Conservation (phyloP, 495 filamentous ascomycete genomes). For the Penicillium malachiteum region DNA sequence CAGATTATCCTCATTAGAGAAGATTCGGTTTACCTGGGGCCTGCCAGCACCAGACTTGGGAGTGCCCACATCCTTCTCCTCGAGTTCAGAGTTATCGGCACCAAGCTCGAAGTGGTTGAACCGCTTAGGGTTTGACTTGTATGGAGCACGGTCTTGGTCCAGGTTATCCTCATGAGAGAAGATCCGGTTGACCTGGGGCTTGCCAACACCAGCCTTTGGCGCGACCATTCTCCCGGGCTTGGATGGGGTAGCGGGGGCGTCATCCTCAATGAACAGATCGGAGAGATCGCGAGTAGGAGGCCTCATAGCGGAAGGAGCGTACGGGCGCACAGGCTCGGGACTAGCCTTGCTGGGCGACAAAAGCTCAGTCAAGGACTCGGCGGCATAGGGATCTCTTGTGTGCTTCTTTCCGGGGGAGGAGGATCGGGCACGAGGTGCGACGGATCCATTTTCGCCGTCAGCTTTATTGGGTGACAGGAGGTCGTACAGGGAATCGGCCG, state of each 20-base stretch:
- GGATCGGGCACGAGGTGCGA: neutral
- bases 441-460: constrained; percentile 7
- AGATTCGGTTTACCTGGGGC: constrained; percentile 63
- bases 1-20: constrained; percentile 55
- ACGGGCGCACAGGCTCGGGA: constrained; percentile 30
- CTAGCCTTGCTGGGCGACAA: constrained; percentile 24
- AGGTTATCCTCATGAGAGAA: constrained; percentile 59
- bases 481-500: constrained; percentile 59
- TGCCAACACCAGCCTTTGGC: constrained; percentile 55
- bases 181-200: constrained; percentile 62
- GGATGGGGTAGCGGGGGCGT: constrained; percentile 48
- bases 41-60: constrained; percentile 58
- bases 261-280: constrained; percentile 61
- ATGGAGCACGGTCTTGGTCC: constrained; percentile 31
- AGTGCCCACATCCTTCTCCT: constrained; percentile 57
- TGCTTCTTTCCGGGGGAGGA: constrained; percentile 22
- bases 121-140: constrained; percentile 67
- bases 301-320: constrained; percentile 51
- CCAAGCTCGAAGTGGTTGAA: constrained; percentile 88
- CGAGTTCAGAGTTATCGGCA: constrained; percentile 77
- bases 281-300: constrained; percentile 61
- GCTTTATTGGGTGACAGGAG: constrained; percentile 37
- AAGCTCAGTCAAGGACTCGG: constrained; percentile 24
- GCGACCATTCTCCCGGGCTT: constrained; percentile 39
- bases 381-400: constrained; percentile 24